Conservation (phyloP, 768 basidiomycete species). For the Amanita polypyramis region DNA sequence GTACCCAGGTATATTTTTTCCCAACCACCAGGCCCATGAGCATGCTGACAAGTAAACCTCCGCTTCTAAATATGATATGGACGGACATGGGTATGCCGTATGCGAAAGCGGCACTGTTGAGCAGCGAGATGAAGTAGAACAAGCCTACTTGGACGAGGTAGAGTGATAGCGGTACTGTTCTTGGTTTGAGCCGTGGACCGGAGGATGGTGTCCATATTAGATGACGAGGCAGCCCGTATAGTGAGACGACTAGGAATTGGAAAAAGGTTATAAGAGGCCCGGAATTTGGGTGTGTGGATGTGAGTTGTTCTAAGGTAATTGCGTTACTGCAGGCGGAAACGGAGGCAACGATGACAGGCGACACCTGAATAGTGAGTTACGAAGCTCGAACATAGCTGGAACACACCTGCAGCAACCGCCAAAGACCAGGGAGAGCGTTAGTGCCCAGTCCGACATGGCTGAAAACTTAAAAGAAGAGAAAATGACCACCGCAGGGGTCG, state of each 20-base stretch:
- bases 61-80: slow-evolving; percentile 91
- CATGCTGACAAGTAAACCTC: slow-evolving; percentile 79
- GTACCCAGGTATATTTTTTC: slow-evolving; percentile 55
- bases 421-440: slow-evolving; percentile 68
- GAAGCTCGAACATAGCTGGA: neutral
- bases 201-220: slow-evolving; percentile 34
- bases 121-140: slow-evolving; percentile 66
- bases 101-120: slow-evolving; percentile 90
- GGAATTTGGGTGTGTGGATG: slow-evolving; percentile 52
- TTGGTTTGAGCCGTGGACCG: slow-evolving; percentile 47
- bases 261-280: slow-evolving; percentile 83
- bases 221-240: slow-evolving; percentile 63
- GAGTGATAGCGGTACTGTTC: slow-evolving; percentile 57
- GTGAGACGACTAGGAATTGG: slow-evolving; percentile 71
- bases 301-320: slow-evolving; percentile 65
- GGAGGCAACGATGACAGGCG: neutral
- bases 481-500: slow-evolving; percentile 82
- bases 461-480: slow-evolving; percentile 10
- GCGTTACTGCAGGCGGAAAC: slow-evolving; percentile 74
- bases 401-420: slow-evolving; percentile 79
- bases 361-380: neutral
- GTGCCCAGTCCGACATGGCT: neutral
- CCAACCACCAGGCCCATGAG: slow-evolving; percentile 62
- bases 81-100: slow-evolving; percentile 84
- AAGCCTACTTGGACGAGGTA: slow-evolving; percentile 77